Evolutionary conservation across 371 early-diverging fungal species (phyloP), one percentile per base, ranked within the genome.

Genomic region (Rhizopus delemar): DNA sequence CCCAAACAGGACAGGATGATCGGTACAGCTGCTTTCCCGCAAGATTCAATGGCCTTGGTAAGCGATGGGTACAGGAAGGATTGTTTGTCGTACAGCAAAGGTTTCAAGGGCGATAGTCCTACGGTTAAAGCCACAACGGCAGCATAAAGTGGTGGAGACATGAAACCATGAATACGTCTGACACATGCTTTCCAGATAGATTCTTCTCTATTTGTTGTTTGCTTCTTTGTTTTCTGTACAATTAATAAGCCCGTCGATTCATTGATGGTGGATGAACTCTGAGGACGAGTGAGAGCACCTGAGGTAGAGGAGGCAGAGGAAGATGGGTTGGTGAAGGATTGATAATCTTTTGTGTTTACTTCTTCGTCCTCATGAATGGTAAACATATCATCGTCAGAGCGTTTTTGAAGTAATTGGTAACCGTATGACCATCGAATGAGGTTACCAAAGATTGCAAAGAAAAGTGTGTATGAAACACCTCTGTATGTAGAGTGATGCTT

Each of bases 351-450:
- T 3, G 13, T 22, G 35, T 53, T 22, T 22, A 32, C 51, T 22
- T 59, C 66, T 45, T 65, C 65, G 8, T 69, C 70, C 6, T 46
- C 52, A 33, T 32, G 41, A 16, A 65, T 46, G 15, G 56, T 56
- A 16, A 38, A 32, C 6, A 15, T 46, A 28, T 68, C 71, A 7
- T 62, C 57, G 5, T 62, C 69, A 15, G 67, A 49, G 3, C 28
- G 52, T 22, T 62, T 61, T 34, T 64, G 76, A 51, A 91, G 65
- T 22, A 91, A 63, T 5, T 75, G 73, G 46, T 87, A 85, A 41
- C 92, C 92, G 57, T 87, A 89, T 34, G 88, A 88, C 90, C 90
- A 91, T 13, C 90, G 84, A 50, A 90, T 62, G 16, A 90, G 65
- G 58, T 91, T 91, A 63, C 87, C 82, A 71, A 90, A 82, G 62